Evolutionary conservation across 2,329 filamentous ascomycete genomes (phyloP).

Genomic region (Dothistroma pini): DNA sequence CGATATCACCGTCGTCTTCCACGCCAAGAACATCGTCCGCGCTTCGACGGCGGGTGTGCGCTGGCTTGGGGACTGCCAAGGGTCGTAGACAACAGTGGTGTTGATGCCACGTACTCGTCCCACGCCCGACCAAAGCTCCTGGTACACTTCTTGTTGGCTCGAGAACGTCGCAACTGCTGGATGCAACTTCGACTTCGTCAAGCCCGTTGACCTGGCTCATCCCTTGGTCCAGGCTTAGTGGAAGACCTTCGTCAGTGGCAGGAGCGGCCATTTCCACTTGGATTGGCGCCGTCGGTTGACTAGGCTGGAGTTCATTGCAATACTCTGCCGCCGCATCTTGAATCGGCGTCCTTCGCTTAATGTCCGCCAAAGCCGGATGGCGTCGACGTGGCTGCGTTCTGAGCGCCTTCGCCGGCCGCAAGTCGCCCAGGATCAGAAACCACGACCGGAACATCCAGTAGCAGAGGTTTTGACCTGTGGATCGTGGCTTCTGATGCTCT

Average conservation of each 20-base stretch:
- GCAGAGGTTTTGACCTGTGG: background rate
- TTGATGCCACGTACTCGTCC: background rate
- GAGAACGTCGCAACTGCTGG: background rate
- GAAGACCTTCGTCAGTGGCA: no score
- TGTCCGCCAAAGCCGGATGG: background rate
- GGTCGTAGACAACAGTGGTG: background rate
- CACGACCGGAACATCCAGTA: background rate
- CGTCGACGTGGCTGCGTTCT: background rate
- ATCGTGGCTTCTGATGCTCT: background rate
- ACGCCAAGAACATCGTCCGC: background rate
- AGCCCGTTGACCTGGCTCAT: background rate
- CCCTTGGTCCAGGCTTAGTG: background rate
- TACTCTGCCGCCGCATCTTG: background rate
- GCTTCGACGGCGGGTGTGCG: background rate
- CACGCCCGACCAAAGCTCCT: background rate
- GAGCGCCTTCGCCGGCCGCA: background rate
- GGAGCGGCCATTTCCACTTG: no score
- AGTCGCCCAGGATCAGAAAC: background rate
- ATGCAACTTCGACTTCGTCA: background rate
- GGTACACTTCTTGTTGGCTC: background rate
- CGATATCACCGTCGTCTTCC: background rate
- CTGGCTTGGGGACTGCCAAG: background rate
- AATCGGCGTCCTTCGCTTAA: background rate
- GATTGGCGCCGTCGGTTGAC: no score
- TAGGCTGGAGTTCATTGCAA: no score